phyloP scores from a whole-genome alignment of 306 rosid genomes.

The Casuarina cunninghamiana region DNA sequence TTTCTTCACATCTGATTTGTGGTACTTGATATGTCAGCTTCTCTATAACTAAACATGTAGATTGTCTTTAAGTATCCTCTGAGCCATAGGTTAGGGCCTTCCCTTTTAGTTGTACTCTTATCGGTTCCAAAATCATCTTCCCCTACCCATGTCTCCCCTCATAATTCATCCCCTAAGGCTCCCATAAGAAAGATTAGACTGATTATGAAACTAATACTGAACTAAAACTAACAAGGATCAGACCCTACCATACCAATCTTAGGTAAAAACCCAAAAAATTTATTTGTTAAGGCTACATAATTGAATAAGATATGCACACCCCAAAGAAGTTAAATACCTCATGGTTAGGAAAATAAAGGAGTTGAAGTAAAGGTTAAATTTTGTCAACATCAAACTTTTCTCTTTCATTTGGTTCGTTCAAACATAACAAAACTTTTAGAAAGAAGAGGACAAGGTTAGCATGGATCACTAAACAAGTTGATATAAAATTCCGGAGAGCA shows the following conservation, averaged over 20 bases:
- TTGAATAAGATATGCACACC: neutral
- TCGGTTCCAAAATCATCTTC: neutral
- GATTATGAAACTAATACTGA: neutral
- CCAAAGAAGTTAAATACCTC: neutral
- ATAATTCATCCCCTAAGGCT: neutral
- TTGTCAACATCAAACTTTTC: neutral
- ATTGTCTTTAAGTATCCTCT: neutral
- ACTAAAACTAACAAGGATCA: neutral
- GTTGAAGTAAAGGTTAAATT: neutral
- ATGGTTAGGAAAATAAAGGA: neutral
- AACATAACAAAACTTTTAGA: neutral
- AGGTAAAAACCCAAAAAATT: neutral
- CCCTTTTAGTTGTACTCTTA: neutral
- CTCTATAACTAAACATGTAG: neutral
- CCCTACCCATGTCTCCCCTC: neutral
- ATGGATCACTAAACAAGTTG: neutral
- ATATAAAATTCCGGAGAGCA: no score
- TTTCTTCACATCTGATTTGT: no score
- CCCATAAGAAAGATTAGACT: neutral
- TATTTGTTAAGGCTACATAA: neutral
- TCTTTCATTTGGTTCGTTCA: neutral
- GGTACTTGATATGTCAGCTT: neutral
- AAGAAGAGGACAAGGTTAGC: neutral
- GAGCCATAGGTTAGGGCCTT: neutral
- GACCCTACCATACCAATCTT: neutral